Evolutionary conservation across 352 stramenopile genomes (phyloP).

Genomic region (Phytophthora brassicae): DNA sequence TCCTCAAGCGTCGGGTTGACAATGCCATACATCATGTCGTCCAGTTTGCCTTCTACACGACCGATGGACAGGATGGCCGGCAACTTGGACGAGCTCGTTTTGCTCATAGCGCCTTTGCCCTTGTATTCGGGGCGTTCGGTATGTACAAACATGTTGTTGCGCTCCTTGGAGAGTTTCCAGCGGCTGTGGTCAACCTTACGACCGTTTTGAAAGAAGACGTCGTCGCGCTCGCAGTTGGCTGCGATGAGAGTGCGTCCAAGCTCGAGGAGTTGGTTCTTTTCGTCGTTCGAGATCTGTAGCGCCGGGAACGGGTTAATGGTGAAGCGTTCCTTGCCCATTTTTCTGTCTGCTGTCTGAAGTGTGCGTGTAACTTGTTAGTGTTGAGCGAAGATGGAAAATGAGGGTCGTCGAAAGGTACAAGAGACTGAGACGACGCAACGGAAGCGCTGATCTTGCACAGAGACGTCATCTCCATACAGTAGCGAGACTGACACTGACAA

Average conservation of each 20-base stretch:
- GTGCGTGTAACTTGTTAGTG: constrained; percentile 2
- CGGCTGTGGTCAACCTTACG: constrained; percentile 29
- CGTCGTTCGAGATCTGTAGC: constrained; percentile 32
- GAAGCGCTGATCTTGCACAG: constrained; percentile 21
- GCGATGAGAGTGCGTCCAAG: constrained; percentile 38
- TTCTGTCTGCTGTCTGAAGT: constrained; percentile 2
- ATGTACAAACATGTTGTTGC: constrained; percentile 35
- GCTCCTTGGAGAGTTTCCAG: constrained; percentile 45
- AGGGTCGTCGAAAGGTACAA: constrained; percentile 12
- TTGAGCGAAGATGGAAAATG: constrained; percentile 29
- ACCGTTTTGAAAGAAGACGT: constrained; percentile 32
- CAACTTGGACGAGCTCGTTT: constrained; percentile 31
- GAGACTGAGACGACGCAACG: constrained; percentile 16
- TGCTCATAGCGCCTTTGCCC: constrained; percentile 26
- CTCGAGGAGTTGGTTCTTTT: constrained; percentile 41
- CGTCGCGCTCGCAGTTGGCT: constrained; percentile 37
- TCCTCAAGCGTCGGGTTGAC: constrained; percentile 37
- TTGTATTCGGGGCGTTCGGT: constrained; percentile 37
- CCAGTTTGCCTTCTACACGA: constrained; percentile 30
- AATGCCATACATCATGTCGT: constrained; percentile 48
- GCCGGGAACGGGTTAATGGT: constrained; percentile 43
- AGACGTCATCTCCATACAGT: too few relatives aligned
- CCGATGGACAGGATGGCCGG: constrained; percentile 37
- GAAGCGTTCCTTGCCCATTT: constrained; percentile 37
- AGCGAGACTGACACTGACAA: too few relatives aligned